These are phyloP conservation scores for Tricholomella constricta DNA, from an alignment of 768 basidiomycete species.

Conservation along the genomic window DNA sequence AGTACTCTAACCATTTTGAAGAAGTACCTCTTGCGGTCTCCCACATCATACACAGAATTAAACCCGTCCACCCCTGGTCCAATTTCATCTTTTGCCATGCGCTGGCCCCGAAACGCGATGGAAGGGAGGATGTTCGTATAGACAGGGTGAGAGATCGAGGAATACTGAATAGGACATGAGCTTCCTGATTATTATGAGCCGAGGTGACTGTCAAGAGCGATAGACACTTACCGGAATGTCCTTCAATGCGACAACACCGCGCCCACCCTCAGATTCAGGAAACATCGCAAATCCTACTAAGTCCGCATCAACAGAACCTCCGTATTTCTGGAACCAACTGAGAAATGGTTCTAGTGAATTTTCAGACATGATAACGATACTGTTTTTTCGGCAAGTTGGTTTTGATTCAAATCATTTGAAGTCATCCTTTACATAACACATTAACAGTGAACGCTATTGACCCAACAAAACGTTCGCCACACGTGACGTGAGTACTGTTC, in stretches of 20 bases:
- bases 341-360: slow-evolving; percentile 10
- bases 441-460: too few species aligned
- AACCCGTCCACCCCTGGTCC: slow-evolving; percentile 77
- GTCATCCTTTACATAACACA: too few species aligned
- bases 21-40: slow-evolving; percentile 66
- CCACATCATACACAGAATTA: slow-evolving; percentile 97
- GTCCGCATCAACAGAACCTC: slow-evolving; percentile 50
- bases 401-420: too few species aligned
- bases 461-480: too few species aligned
- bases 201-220: background rate
- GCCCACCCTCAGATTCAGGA: slow-evolving; percentile 56
- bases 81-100: slow-evolving; percentile 66
- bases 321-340: slow-evolving; percentile 58
- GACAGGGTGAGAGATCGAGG: slow-evolving; percentile 80
- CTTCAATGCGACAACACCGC: slow-evolving; percentile 72
- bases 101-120: slow-evolving; percentile 53
- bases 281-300: slow-evolving; percentile 50
- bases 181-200: slow-evolving; percentile 51
- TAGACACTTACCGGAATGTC: slow-evolving; percentile 63
- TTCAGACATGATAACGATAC: background rate
- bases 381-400: background rate
- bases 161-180: slow-evolving; percentile 76
- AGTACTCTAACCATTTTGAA: slow-evolving; percentile 74
- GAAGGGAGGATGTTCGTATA: slow-evolving; percentile 71
- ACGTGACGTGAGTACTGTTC: too few species aligned